A percentile compares a stretch with the other conserved stretches of the same genome.
Evolutionary conservation across 805 yeast species (phyloP).

Genomic region (Candida sonorensis): DNA sequence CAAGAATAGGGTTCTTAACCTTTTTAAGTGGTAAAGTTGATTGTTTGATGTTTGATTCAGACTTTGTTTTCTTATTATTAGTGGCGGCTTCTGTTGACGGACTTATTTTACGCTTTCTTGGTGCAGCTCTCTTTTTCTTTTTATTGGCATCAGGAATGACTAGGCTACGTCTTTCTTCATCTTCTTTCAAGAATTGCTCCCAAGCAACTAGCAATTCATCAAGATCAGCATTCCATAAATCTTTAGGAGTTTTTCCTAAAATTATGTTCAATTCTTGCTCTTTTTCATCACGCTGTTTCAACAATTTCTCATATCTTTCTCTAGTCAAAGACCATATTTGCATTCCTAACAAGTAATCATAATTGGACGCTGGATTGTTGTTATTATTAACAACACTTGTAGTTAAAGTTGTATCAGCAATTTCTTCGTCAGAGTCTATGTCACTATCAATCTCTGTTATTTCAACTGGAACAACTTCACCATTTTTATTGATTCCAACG

Average conservation of each 20-base stretch:
- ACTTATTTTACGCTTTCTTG: slow-evolving; percentile 27
- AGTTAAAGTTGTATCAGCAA: slow-evolving; percentile 33
- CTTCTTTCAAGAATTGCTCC: slow-evolving; percentile 60
- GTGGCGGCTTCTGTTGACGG: slow-evolving; percentile 9
- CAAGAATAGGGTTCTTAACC: background rate
- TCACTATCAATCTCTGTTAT: slow-evolving; percentile 36
- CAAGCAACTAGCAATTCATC: slow-evolving; percentile 65
- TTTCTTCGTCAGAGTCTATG: slow-evolving; percentile 37
- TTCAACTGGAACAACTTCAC: slow-evolving; percentile 49
- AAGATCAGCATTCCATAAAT: slow-evolving; percentile 80
- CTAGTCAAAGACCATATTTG: slow-evolving; percentile 87
- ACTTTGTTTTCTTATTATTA: slow-evolving; percentile 15
- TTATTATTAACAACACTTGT: slow-evolving; percentile 33
- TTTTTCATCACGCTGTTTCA: slow-evolving; percentile 65
- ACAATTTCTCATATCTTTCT: slow-evolving; percentile 78
- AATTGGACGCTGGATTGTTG: slow-evolving; percentile 53
- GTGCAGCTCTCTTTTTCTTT: slow-evolving; percentile 27
- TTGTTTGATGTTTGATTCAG: slow-evolving; percentile 4
- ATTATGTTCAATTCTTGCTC: slow-evolving; percentile 64
- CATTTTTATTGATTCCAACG: slow-evolving; percentile 68
- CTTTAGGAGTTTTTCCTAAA: slow-evolving; percentile 69
- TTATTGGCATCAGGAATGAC: slow-evolving; percentile 38
- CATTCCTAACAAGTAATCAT: slow-evolving; percentile 88
- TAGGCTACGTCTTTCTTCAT: slow-evolving; percentile 50
- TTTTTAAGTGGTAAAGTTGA: slow-evolving; percentile 4